Base-by-base conservation (phyloP, 2,329 filamentous ascomycete genomes). In the Neocatenulostroma microsporum region DNA sequence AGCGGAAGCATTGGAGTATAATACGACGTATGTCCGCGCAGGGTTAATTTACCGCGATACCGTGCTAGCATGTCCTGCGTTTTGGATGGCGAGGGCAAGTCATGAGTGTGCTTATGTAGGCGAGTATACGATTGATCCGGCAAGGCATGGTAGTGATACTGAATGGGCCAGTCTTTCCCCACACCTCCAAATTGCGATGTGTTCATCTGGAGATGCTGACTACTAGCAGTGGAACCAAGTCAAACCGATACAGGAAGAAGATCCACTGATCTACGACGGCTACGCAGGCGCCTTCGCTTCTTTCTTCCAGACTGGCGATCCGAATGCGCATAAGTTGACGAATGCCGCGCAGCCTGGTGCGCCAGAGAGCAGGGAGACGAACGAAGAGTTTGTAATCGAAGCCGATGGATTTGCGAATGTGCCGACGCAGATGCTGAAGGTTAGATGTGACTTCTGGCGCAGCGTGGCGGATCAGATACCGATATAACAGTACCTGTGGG, bases 41-140 rank as follows among this genome's bases (percentile, higher is more conserved):
- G 73, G 73, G 0, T 50, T 80, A 13, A 55, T 80, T 2, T 80
- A 73, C 44, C 58, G 76, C 10, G 76, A 80, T 48, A 57, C 71
- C 0, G 69, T 76, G 0, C 64, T 80, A 6, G 68, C 75, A 0
- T 80, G 76, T 52, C 76, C 76, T 0, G 68, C 68, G 2, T 72
- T 71, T 42, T 80, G 75, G 76, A 62, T 73, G 42, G 63, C 70
- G 0, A 55, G 56, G 3, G 62, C 63, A 2, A 47, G 44, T 1
- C 51, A 55, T 1, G 53, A 53, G 12, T 61, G 62, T 2, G 64
- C 71, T 2, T 80, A 71, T 60, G 24, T 79, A 15, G 69, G 71
- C 2, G 73, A 80, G 52, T 80, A 80, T 46, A 73, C 69, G 0
- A 78, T 78, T 35, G 50, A 60, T 5, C 76, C 76, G 0, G 75